Conservation (phyloP, 495 filamentous ascomycete genomes). For the Podospora sp. region DNA sequence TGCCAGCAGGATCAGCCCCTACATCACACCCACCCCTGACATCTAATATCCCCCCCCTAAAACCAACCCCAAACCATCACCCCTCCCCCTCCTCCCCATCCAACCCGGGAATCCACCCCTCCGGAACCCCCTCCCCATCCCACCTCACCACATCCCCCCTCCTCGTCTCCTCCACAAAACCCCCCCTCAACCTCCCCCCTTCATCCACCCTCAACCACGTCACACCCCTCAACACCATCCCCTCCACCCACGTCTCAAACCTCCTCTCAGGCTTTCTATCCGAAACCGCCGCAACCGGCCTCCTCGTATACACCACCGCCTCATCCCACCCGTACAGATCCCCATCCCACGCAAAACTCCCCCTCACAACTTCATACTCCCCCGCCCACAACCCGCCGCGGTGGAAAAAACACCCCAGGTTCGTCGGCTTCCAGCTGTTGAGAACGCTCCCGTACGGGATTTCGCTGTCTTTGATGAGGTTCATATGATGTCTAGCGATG, state of each 20-base stretch:
- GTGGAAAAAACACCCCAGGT: not conserved
- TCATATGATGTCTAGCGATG: not conserved
- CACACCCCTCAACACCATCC: not conserved
- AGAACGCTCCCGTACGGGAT: not conserved
- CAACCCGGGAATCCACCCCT: not conserved
- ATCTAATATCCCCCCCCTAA: no score
- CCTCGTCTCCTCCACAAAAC: not conserved
- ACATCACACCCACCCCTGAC: no score
- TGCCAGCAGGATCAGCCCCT: no score
- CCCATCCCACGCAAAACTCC: conserved; percentile 4
- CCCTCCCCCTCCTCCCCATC: not conserved
- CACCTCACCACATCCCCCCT: not conserved
- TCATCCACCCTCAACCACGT: not conserved
- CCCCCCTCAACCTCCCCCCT: not conserved
- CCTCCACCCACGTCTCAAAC: not conserved
- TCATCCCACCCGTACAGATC: not conserved
- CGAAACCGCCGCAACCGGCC: not conserved
- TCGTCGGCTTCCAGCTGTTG: not conserved
- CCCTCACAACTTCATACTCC: not conserved
- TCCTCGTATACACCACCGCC: not conserved
- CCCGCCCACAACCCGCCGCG: not conserved
- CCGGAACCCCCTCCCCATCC: not conserved
- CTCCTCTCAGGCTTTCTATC: not conserved
- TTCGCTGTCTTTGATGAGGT: not conserved
- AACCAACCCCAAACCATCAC: not conserved